These are phyloP conservation scores for Arthroderma sp. DNA, from an alignment of 2,329 filamentous ascomycete genomes.

Conservation along the genomic window DNA sequence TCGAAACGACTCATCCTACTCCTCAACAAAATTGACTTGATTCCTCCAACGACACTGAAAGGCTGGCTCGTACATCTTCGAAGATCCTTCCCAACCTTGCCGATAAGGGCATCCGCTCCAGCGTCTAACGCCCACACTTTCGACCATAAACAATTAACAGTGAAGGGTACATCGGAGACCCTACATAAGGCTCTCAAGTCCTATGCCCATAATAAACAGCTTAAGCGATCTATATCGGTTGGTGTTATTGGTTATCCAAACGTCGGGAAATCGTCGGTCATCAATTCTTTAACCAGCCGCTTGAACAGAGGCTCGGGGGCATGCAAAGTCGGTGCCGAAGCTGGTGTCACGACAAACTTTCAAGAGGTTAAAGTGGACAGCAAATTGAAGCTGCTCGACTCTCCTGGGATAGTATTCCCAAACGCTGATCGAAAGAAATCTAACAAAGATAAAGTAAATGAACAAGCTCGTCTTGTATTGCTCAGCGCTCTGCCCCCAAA, in stretches of 20 bases:
- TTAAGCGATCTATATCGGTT: conserved; percentile 81
- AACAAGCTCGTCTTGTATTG: conserved; percentile 68
- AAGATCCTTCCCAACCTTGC: conserved; percentile 81
- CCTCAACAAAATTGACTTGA: conserved; percentile 89
- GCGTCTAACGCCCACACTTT: conserved; percentile 80
- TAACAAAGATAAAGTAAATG: conserved; percentile 49
- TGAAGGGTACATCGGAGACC: conserved; percentile 70
- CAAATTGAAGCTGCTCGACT: conserved; percentile 86
- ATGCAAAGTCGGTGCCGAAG: conserved; percentile 81
- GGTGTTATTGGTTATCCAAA: conserved; percentile 94
- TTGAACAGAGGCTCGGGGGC: conserved; percentile 54
- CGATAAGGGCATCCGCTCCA: conserved; percentile 69
- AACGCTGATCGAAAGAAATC: conserved; percentile 40
- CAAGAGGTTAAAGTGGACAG: conserved; percentile 87
- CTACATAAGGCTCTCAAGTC: conserved; percentile 84
- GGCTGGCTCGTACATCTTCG: conserved; percentile 75
- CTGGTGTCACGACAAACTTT: conserved; percentile 79
- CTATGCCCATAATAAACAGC: conserved; percentile 66
- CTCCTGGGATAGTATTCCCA: conserved; percentile 88
- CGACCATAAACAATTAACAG: conserved; percentile 79
- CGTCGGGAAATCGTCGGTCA: conserved; percentile 91
- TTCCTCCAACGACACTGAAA: conserved; percentile 69
- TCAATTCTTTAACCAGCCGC: conserved; percentile 76
- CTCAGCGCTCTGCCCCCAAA: conserved; percentile 87
- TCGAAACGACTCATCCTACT: conserved; percentile 82